Evolutionary conservation across 306 rosid species (phyloP), one percentile per base, ranked within the genome.

Genomic region (Luffa aegyptiaca): DNA sequence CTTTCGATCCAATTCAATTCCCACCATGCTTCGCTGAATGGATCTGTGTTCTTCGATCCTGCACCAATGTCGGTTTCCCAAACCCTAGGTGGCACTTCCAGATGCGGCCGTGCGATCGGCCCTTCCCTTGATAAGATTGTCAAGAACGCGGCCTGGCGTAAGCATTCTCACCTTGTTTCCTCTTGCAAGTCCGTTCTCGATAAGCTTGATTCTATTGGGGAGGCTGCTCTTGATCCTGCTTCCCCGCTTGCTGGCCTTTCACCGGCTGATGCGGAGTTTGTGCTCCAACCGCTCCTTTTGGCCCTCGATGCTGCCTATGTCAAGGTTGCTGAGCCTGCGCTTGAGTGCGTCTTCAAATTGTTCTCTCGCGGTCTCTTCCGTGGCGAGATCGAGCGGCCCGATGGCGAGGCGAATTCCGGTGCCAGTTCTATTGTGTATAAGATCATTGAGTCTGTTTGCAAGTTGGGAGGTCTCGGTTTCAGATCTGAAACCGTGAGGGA

Each of bases 91-190:
- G 99, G 99, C 8, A 49, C 88, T 8, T 91, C 99, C 48, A 90
- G 99, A 11, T 89, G 96, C 82, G 99, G 99, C 66, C 91, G 97
- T 33, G 87, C 89, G 33, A 78, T 95, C 9, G 98, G 99, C 42
- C 98, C 99, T 42, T 93, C 98, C 3, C 90, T 96, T 6, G 99
- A 96, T 80, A 96, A 96, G 88, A 91, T 96, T 82, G 88, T 96
- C 17, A 96, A 96, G 84, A 96, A 96, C 85, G 98, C 98, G 4
- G 98, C 98, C 2, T 96, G 99, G 99, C 95, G 99, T 33, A 96
- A 96, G 89, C 99, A 96, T 85, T 93, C 98, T 31, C 91, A 90
- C 53, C 91, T 96, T 64, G 99, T 96, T 78, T 90, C 99, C 74
- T 69, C 94, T 81, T 91, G 97, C 87, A 96, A 96, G 85, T 89